Base-by-base conservation (phyloP, 768 basidiomycete genomes). In the Leccinum incarnatum region DNA sequence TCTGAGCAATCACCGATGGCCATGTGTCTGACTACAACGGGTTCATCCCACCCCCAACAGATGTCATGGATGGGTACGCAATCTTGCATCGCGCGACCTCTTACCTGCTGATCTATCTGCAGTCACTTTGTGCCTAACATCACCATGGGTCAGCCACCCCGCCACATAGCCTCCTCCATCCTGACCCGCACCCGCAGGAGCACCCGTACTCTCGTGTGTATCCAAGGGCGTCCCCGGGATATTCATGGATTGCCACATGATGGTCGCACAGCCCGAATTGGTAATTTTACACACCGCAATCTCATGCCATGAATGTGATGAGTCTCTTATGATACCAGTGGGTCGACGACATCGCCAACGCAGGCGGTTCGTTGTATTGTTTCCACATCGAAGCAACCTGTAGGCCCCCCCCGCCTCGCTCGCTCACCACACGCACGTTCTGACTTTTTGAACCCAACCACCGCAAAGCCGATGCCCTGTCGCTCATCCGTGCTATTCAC, bases 241-340 rank as follows among this genome's bases (percentile, higher is more conserved):
- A 66, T 98, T 95, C 79, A 98, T 99, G 96, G 97, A 99, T 75
- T 98, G 95, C 74, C 97, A 99, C 76, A 98, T 98, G 97, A 99
- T 99, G 97, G 97, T 99, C 19, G 74, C 94, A 0, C 79, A 98
- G 51, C 97, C 97, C 10, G 92, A 90, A 69, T 88, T 89, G 81
- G 95, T 93, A 64, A 54, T n/a, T 19, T 45, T 51, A 68, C 8
- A 34, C 37, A 19, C 19, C 30, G 47, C 32, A 12, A 34, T 34
- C 32, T 34, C 12, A 34, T 34, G 12, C 32, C 32, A 12, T 5
- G 40, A 17, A n/a, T 10, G n/a, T n/a, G n/a, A 42, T 19, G 17
- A 15, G 15, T 37, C 8, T 29, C 21, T n/a, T 7, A 25, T 42
- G 5, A 56, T 54, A n/a, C 50, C 65, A 98, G 93, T 98, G 97